These are phyloP conservation scores for Myriosclerotinia duriaeana DNA, from an alignment of 2,329 filamentous ascomycete species.

Conservation along the genomic window DNA sequence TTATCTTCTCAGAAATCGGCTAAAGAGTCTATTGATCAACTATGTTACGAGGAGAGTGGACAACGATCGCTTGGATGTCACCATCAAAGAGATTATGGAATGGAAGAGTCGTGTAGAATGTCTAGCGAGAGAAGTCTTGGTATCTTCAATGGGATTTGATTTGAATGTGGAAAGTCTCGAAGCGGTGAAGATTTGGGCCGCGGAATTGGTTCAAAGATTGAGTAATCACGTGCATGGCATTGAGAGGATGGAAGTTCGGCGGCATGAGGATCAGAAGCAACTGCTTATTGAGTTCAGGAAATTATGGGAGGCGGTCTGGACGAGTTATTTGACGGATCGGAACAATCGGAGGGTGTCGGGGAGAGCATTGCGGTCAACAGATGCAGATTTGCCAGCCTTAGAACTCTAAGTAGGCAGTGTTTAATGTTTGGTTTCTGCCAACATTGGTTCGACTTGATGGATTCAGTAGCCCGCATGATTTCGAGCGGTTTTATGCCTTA, in stretches of 20 bases:
- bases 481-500: not conserved
- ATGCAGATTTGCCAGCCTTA: constrained; percentile 2
- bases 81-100: constrained; percentile 24
- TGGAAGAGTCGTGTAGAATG: constrained; percentile 28
- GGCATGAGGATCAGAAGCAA: constrained; percentile 22
- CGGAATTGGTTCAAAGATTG: constrained; percentile 26
- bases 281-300: constrained; percentile 31
- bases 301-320: constrained; percentile 30
- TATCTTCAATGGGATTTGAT: constrained; percentile 19
- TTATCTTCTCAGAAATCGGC: constrained; percentile 32
- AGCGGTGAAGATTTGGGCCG: constrained; percentile 28
- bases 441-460: not conserved
- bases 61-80: constrained; percentile 20
- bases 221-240: constrained; percentile 25
- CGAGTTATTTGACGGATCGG: constrained; percentile 21
- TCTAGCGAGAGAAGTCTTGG: constrained; percentile 26
- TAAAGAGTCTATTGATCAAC: constrained; percentile 33
- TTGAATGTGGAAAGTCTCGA: constrained; percentile 19
- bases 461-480: not conserved
- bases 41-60: constrained; percentile 29
- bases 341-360: constrained; percentile 9
- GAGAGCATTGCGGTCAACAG: constrained; percentile 14
- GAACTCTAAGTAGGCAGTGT: constrained; percentile 2
- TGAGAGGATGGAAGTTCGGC: constrained; percentile 26
- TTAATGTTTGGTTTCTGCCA: constrained; percentile 5